phyloP scores from a whole-genome alignment of 2,329 filamentous ascomycete species.

The Chaetomiaceae sp. region DNA sequence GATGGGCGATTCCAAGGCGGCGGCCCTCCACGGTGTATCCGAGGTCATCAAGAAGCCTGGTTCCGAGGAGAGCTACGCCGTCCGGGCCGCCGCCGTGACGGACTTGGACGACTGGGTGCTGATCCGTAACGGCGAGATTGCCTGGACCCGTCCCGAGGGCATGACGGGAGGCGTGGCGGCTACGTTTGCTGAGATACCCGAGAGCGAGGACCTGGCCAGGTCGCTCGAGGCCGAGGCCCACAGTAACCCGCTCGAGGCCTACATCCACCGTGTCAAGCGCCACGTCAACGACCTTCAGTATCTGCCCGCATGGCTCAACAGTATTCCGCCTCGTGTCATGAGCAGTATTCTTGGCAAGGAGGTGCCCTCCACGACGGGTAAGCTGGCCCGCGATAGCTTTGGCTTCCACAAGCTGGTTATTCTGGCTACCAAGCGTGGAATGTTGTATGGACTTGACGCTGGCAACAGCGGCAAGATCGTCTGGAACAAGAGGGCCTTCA shows the following conservation, averaged over 20 bases:
- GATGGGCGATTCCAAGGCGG: constrained; percentile 36
- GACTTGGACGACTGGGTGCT: constrained; percentile 73
- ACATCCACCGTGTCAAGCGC: constrained; percentile 77
- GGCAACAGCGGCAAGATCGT: constrained; percentile 68
- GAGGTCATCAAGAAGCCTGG: constrained; percentile 72
- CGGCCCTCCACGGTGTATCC: constrained; percentile 65
- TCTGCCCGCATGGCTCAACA: constrained; percentile 68
- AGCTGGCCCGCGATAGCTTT: constrained; percentile 67
- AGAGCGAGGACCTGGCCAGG: constrained; percentile 69
- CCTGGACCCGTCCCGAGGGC: constrained; percentile 79
- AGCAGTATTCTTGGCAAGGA: constrained; percentile 59
- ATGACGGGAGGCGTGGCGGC: constrained; percentile 76
- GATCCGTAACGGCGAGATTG: constrained; percentile 72
- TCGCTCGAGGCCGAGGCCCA: constrained; percentile 84
- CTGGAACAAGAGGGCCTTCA: constrained; percentile 67
- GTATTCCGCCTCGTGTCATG: constrained; percentile 64
- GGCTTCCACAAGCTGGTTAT: constrained; percentile 85
- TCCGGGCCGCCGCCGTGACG: constrained; percentile 69
- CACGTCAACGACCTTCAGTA: constrained; percentile 74
- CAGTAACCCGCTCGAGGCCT: constrained; percentile 74
- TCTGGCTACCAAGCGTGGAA: constrained; percentile 73
- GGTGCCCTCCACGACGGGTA: constrained; percentile 39
- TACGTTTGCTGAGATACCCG: constrained; percentile 72
- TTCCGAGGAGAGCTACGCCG: constrained; percentile 63
- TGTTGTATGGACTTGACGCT: constrained; percentile 74